Evolutionary conservation across 2,329 filamentous ascomycete genomes (phyloP), one percentile per base, ranked within the genome.

Genomic region (Ilyonectria destructans): DNA sequence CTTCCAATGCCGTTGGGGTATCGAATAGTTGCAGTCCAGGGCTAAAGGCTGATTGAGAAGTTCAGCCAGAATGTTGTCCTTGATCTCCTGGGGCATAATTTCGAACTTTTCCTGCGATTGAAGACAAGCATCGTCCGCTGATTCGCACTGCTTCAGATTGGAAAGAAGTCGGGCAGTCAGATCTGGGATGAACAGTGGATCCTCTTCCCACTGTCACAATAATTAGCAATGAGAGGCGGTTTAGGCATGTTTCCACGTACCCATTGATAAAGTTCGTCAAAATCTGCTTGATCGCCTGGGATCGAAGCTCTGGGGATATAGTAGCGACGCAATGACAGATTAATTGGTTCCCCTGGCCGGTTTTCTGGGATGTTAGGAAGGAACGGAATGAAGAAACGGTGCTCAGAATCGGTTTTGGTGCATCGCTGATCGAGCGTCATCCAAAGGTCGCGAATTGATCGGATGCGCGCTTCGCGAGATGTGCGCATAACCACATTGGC

Each of bases 401-500:
- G 29, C 4, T 9, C 12, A 17, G 35, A 10, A 13, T 19, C 17
- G 12, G 52, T 58, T 19, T 33, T 37, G 6, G 33, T 12, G n/a
- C 54, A 62, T 7, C 67, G 67, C 3, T 49, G 58, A 37, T 66
- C 55, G 6, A 69, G 58, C 12, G 40, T 63, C 37, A 56, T 45
- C 67, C 62, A 69, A 13, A 69, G 58, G 35, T 62, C 58, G 26
- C 33, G 26, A 10, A 60, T 17, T 1, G 62, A 55, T 35, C 33
- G 29, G n/a, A 69, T n/a, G 1, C 23, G 29, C 6, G 54, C 26
- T 29, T 46, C 33, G 3, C 4, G 19, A 10, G 58, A 59, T 15
- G 2, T 54, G 17, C 29, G 9, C 37, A 66, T 69, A 13, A 63
- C 40, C n/a, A 31, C n/a, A 31, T 35, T 29, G 8, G 62, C 62